A percentile compares a stretch with the other conserved stretches of the same genome.
Evolutionary conservation across 2,329 filamentous ascomycete species (phyloP).

Genomic region (Bipolaris sorokiniana): DNA sequence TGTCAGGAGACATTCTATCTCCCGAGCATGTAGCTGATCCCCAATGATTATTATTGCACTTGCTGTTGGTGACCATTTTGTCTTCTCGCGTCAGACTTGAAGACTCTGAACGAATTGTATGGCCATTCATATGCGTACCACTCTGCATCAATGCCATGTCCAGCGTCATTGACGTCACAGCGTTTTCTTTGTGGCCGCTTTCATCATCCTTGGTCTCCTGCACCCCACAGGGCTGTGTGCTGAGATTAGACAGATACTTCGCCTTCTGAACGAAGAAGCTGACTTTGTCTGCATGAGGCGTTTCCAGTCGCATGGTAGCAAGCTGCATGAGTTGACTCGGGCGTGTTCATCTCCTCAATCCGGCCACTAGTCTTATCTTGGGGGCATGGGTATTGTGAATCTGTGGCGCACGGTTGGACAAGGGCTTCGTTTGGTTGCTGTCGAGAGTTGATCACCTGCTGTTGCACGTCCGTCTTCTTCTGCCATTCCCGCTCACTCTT

Average conservation of each 20-base stretch:
- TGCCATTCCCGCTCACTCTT: conserved; percentile 4
- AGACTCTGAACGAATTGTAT: background rate
- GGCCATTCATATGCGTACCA: background rate
- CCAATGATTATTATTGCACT: background rate
- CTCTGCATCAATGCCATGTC: background rate
- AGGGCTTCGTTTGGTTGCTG: background rate
- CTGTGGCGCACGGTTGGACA: background rate
- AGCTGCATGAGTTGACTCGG: background rate
- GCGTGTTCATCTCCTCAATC: background rate
- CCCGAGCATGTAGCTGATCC: background rate
- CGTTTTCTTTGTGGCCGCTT: background rate
- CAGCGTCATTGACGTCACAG: background rate
- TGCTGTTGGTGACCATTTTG: background rate
- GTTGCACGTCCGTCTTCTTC: conserved; percentile 2
- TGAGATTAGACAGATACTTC: background rate
- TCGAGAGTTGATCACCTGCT: background rate
- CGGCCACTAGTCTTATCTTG: background rate
- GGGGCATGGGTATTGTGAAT: background rate
- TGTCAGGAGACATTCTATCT: background rate
- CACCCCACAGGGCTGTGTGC: background rate
- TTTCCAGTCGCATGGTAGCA: background rate
- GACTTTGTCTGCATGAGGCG: background rate
- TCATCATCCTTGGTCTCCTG: background rate
- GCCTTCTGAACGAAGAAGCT: background rate
- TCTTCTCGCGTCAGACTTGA: background rate